phyloP scores from a whole-genome alignment of 805 yeast genomes.

The Kazachstania martiniae region DNA sequence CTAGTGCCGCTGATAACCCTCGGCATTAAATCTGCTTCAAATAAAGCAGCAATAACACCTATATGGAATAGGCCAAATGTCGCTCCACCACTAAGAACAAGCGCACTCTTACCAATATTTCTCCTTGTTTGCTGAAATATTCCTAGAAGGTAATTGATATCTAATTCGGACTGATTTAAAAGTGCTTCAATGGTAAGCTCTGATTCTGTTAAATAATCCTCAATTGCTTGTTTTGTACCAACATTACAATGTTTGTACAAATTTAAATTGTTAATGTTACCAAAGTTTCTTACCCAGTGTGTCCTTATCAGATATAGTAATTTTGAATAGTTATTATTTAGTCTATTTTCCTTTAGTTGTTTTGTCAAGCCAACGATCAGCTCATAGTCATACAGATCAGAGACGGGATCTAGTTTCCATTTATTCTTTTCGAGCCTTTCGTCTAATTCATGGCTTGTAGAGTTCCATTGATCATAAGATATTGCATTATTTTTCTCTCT shows the following conservation, averaged over 20 bases:
- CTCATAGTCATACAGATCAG: conserved; percentile 64
- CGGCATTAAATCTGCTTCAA: conserved; percentile 69
- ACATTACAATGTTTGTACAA: conserved; percentile 68
- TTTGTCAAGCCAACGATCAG: conserved; percentile 41
- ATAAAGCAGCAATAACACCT: conserved; percentile 76
- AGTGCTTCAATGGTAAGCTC: conserved; percentile 30
- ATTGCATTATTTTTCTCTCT: conserved; percentile 39
- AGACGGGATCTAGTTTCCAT: conserved; percentile 61
- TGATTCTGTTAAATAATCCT: conserved; percentile 76
- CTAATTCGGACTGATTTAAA: conserved; percentile 32
- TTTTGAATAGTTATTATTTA: conserved; percentile 43
- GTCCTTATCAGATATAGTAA: conserved; percentile 72
- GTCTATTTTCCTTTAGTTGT: conserved; percentile 52
- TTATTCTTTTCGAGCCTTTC: conserved; percentile 45
- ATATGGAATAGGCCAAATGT: conserved; percentile 88
- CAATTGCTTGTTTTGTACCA: conserved; percentile 79
- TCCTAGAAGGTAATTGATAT: conserved; percentile 60
- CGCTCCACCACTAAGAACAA: conserved; percentile 93
- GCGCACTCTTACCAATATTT: conserved; percentile 88
- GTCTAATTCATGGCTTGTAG: conserved; percentile 54
- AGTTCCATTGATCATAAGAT: conserved; percentile 57
- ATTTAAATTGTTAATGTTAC: conserved; percentile 74
- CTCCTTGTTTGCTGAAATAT: conserved; percentile 80
- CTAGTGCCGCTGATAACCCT: conserved; percentile 87
- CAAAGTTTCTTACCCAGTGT: conserved; percentile 74